phyloP scores from a whole-genome alignment of 768 basidiomycete species.

The Sarcodon aspratus region DNA sequence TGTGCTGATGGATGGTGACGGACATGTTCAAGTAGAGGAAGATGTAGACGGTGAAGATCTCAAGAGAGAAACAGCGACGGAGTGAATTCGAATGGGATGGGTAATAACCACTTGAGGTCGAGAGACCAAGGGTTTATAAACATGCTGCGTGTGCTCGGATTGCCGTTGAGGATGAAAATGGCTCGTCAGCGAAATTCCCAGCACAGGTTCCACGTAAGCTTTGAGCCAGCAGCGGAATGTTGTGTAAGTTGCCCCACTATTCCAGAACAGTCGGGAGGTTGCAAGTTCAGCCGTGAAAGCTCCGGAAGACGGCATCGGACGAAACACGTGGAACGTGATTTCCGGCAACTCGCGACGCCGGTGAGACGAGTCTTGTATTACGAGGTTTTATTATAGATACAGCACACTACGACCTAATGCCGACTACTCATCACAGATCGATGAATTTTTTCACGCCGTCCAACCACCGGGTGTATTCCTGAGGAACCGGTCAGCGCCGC shows the following conservation, averaged over 20 bases:
- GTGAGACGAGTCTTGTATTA: background rate
- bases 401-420: background rate
- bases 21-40: background rate
- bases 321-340: background rate
- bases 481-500: background rate
- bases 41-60: background rate
- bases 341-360: background rate
- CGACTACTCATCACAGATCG: constrained; percentile 31
- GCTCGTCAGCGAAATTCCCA: no score
- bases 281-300: background rate
- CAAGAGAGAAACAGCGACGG: background rate
- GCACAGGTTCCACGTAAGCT: no score
- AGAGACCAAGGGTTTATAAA: background rate
- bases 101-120: background rate
- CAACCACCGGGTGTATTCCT: constrained; percentile 94
- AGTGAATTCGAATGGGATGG: background rate
- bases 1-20: background rate
- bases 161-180: background rate
- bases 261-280: no score
- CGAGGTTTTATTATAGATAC: background rate
- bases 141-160: background rate
- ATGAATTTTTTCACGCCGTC: constrained; percentile 73
- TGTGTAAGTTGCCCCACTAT: no score
- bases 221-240: no score
- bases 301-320: background rate